These are phyloP conservation scores for Xylaria longipes DNA, from an alignment of 495 filamentous ascomycete species.

Conservation along the genomic window DNA sequence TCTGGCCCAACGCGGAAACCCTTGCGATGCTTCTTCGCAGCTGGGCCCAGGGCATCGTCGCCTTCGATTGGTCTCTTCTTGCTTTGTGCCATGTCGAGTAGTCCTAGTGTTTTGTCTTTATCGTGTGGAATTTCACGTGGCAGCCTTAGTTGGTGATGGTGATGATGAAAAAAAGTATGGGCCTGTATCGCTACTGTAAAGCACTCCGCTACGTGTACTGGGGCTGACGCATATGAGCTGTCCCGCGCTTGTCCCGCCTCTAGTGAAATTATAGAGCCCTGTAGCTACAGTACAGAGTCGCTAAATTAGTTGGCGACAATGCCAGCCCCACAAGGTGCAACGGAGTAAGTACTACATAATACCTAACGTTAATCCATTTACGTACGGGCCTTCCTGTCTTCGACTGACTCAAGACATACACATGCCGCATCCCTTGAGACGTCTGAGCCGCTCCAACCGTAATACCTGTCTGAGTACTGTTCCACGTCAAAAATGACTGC, in stretches of 20 bases:
- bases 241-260: not conserved
- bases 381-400: not conserved
- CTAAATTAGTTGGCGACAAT: not conserved
- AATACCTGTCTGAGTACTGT: constrained; percentile 12
- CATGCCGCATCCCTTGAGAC: not conserved
- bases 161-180: constrained; percentile 9
- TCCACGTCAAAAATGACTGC: constrained; percentile 1
- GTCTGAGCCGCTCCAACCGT: not conserved
- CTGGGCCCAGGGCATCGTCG: constrained; percentile 46
- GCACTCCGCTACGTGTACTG: not conserved
- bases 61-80: constrained; percentile 63
- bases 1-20: constrained; percentile 81
- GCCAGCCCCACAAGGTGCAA: not conserved
- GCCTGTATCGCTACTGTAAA: not conserved
- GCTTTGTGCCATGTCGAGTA: constrained; percentile 60
- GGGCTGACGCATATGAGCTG: not conserved
- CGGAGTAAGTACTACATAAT: no score
- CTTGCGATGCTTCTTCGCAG: constrained; percentile 55
- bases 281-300: not conserved
- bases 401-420: not conserved
- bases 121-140: not conserved
- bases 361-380: no score
- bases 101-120: not conserved
- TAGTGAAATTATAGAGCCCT: not conserved
- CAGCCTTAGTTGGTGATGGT: not conserved